Base-by-base conservation (phyloP, 306 rosid genomes). In the Rosa lucieae region DNA sequence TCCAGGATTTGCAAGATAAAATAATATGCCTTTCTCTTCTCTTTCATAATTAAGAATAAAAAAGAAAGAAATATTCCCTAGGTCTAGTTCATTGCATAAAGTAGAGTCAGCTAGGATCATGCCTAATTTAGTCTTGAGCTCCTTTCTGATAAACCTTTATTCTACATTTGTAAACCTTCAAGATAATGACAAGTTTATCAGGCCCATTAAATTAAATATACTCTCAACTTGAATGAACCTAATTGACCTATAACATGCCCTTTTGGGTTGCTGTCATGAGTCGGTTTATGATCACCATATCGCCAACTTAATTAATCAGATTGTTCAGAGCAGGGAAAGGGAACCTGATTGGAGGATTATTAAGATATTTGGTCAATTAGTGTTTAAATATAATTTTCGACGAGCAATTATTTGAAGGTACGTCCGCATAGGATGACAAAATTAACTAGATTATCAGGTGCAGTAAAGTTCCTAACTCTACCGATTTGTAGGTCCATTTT, bases 391-490 rank as follows among this genome's bases (percentile, higher is more conserved):
- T 6, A 56, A 3, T 18, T 21, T 74, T 3, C 21, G 68, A 17
- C 8, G 53, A 29, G 17, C 78, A 58, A 74, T 74, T 42, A 74
- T 74, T 59, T 42, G 6, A 62, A 21, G 70, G 10, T 48, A 48
- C 53, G 13, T 17, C n/a, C 39, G 43, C 77, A 8, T 5, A 18
- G 15, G 46, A 35, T 35, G 15, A 51, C n/a, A 39, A 10, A 73
- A 39, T 13, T 32, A 26, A 32, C 32, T 37, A 15, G 65, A 29
- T 2, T 15, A 32, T 56, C 58, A 15, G 43, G 10, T 73, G 66
- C 18, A 23, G 39, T 47, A 26, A 14, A 55, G 32, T n/a, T 35
- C n/a, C 37, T 3, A 37, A 52, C 4, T 1, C 6, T 52, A 52
- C 58, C 8, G 1, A 6, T 6, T 52, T 52, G 58, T 15, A 17